Percentiles rank a stretch among this genome's conserved stretches.
phyloP scores from a whole-genome alignment of 306 rosid genomes.

The Hippophae tibetana region DNA sequence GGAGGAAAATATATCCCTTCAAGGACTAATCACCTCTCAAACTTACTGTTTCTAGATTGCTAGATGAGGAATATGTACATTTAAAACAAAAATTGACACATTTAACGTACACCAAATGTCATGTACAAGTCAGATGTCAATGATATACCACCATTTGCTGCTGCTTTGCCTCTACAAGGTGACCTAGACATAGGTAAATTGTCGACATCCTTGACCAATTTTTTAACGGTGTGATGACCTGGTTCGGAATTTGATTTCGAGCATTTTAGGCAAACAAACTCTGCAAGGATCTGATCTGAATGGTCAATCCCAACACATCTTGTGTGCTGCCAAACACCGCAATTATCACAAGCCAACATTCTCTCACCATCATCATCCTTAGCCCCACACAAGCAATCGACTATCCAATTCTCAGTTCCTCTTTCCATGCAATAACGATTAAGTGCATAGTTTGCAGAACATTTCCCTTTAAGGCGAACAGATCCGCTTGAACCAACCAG shows the following conservation, averaged over 20 bases:
- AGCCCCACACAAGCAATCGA: slow-evolving; percentile 62
- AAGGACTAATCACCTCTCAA: no score
- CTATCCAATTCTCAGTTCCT: slow-evolving; percentile 59
- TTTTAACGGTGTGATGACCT: slow-evolving; percentile 9
- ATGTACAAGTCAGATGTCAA: slow-evolving; percentile 27
- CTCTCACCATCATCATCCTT: slow-evolving; percentile 73
- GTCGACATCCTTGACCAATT: slow-evolving; percentile 8
- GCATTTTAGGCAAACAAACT: slow-evolving; percentile 38
- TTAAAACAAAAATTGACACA: slow-evolving; percentile 12
- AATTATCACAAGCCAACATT: slow-evolving; percentile 69
- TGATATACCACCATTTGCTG: slow-evolving; percentile 5
- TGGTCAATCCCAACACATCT: slow-evolving; percentile 55
- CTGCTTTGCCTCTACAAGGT: slow-evolving; percentile 36
- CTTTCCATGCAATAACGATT: slow-evolving; percentile 55
- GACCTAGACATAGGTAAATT: slow-evolving; percentile 8
- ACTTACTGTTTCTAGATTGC: no score
- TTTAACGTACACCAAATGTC: slow-evolving; percentile 39
- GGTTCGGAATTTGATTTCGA: slow-evolving; percentile 1
- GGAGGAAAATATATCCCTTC: no score
- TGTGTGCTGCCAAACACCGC: slow-evolving; percentile 71
- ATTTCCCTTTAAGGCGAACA: slow-evolving; percentile 36
- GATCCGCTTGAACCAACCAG: slow-evolving; percentile 42
- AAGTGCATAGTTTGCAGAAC: slow-evolving; percentile 42
- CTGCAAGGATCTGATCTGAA: slow-evolving; percentile 33
- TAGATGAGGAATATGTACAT: slow-evolving; percentile 7